Evolutionary conservation across 768 basidiomycete species (phyloP).

Genomic region (Sporobolomyces roseus): DNA sequence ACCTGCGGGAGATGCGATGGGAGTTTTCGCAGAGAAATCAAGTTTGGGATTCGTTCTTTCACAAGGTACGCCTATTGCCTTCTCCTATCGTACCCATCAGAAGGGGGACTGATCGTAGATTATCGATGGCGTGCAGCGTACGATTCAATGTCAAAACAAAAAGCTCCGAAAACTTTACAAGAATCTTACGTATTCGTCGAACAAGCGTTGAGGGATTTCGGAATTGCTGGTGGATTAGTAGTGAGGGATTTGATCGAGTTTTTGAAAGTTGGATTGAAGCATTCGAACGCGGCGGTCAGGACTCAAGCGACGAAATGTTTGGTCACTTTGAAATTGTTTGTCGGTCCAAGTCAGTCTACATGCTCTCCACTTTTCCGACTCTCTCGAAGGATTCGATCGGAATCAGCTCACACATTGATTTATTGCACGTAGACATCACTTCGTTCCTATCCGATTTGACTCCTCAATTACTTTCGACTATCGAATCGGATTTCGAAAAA

Average conservation of each 20-base stretch:
- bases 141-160: slow-evolving; percentile 87
- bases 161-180: slow-evolving; percentile 92
- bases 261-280: slow-evolving; percentile 76
- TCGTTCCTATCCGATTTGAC: slow-evolving; percentile 91
- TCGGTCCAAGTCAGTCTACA: slow-evolving; percentile 67
- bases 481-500: slow-evolving; percentile 87
- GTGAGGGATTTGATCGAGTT: slow-evolving; percentile 84
- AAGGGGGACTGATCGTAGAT: not conserved
- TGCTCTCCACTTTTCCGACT: not conserved
- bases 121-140: slow-evolving; percentile 68
- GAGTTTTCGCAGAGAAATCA: slow-evolving; percentile 80
- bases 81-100: slow-evolving; percentile 12
- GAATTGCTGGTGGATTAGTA: slow-evolving; percentile 71
- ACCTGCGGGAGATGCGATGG: slow-evolving; percentile 82
- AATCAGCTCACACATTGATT: no score
- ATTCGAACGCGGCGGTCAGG: slow-evolving; percentile 89
- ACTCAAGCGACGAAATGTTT: slow-evolving; percentile 88
- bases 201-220: slow-evolving; percentile 79
- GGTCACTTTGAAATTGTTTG: slow-evolving; percentile 85
- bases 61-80: slow-evolving; percentile 61
- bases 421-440: slow-evolving; percentile 87
- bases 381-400: not conserved
- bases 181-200: slow-evolving; percentile 88
- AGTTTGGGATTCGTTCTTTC: slow-evolving; percentile 89
- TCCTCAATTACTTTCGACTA: slow-evolving; percentile 84